Percentiles rank a stretch among this genome's conserved stretches.
phyloP scores from a whole-genome alignment of 176 grass and related monocot genomes.

The Dactylis glomerata region DNA sequence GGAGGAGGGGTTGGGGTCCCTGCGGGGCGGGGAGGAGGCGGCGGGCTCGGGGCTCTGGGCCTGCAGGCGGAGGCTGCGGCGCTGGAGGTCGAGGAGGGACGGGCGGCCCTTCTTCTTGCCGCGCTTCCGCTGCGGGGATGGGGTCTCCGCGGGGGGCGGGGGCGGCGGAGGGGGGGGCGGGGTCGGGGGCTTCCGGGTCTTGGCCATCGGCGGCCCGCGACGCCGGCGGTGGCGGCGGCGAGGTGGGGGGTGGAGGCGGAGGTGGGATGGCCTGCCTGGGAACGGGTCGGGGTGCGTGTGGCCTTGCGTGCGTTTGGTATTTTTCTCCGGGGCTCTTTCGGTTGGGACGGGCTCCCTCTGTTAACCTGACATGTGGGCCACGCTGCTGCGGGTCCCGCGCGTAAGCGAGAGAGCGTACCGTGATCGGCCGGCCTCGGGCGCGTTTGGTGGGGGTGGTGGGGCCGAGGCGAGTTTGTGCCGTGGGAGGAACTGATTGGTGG shows the following conservation, averaged over 20 bases:
- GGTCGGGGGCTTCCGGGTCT: constrained; percentile 37
- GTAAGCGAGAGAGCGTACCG: neutral
- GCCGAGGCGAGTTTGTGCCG: neutral
- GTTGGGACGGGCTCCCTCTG: neutral
- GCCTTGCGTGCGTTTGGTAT: constrained; percentile 63
- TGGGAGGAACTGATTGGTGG: constrained; percentile 40
- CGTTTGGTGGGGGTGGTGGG: constrained; percentile 30
- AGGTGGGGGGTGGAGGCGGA: constrained; percentile 24
- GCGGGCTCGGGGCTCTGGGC: constrained; percentile 43
- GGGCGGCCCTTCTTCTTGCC: constrained; percentile 68
- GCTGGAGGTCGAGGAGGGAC: constrained; percentile 63
- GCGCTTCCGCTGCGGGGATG: constrained; percentile 31
- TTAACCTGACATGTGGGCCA: constrained; percentile 4
- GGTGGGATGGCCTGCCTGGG: constrained; percentile 35
- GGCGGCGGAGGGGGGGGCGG: neutral
- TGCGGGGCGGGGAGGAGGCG: neutral
- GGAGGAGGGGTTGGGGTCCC: constrained; percentile 24
- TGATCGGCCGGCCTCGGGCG: constrained; percentile 36
- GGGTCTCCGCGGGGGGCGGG: constrained; percentile 13
- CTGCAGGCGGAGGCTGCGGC: constrained; percentile 60
- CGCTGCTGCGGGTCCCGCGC: neutral
- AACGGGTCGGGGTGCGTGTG: constrained; percentile 59
- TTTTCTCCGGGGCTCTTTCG: constrained; percentile 35
- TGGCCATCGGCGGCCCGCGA: constrained; percentile 38
- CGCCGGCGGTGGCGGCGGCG: constrained; percentile 21